These are phyloP conservation scores for Quercus tomentella DNA, from an alignment of 331 rosid genomes.

Conservation along the genomic window DNA sequence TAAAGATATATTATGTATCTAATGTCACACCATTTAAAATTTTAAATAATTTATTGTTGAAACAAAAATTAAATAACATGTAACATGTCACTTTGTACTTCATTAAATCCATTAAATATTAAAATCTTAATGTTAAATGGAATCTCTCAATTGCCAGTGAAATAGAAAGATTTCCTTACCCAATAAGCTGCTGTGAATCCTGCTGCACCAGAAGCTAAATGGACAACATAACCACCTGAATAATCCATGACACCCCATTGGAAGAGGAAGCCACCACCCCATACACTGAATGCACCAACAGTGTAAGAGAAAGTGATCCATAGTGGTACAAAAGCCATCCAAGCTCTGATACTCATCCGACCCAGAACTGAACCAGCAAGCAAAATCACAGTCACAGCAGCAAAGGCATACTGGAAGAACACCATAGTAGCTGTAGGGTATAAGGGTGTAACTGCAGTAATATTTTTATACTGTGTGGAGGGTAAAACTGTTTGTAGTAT, in stretches of 20 bases:
- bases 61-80: no score
- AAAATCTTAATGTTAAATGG: no score
- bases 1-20: no score
- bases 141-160: no score
- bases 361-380: conserved; percentile 4
- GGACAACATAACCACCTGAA: conserved; percentile 15
- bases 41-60: no score
- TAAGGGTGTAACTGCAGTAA: background rate
- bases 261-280: conserved; percentile 23
- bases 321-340: conserved; percentile 9
- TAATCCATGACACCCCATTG: conserved; percentile 19
- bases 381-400: conserved; percentile 1
- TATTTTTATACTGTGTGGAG: background rate
- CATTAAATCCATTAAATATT: no score
- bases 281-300: conserved; percentile 3
- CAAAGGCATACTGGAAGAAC: conserved; percentile 16
- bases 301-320: conserved; percentile 14
- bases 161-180: background rate
- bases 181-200: conserved; percentile 19
- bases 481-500: background rate
- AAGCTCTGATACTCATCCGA: conserved; percentile 18
- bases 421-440: conserved; percentile 19
- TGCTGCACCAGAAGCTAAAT: conserved; percentile 15
- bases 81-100: no score
- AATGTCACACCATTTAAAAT: no score